Percentiles rank a stretch among this genome's conserved stretches.
phyloP scores from a whole-genome alignment of 768 basidiomycete species.

The Collybia mongolica region DNA sequence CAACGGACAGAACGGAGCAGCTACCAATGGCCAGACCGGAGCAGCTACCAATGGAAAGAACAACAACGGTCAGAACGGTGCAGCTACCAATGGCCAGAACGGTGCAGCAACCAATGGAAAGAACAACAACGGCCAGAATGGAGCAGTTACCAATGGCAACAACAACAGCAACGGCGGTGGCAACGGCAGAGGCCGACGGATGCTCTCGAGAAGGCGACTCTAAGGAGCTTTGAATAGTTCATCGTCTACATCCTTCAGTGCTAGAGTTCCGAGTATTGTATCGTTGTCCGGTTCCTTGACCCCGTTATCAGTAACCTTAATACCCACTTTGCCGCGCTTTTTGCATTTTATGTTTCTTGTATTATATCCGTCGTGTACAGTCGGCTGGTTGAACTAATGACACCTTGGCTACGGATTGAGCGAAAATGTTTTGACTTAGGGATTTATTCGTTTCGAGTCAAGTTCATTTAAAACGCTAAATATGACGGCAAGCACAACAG shows the following conservation, averaged over 20 bases:
- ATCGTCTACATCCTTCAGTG: neutral
- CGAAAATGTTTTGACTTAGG: neutral
- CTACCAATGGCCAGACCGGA: neutral
- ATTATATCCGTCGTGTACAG: slow-evolving; percentile 3
- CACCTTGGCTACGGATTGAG: neutral
- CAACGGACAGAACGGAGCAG: neutral
- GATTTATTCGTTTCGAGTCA: neutral
- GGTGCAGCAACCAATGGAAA: neutral
- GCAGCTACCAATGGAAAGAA: too few relatives aligned
- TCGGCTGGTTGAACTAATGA: slow-evolving; percentile 1
- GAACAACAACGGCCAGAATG: neutral
- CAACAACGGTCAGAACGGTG: too few relatives aligned
- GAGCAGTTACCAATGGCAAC: neutral
- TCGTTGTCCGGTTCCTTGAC: neutral
- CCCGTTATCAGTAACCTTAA: too few relatives aligned
- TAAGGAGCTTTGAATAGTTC: neutral
- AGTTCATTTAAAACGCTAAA: neutral
- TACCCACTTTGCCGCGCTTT: neutral
- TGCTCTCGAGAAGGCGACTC: slow-evolving; percentile 2
- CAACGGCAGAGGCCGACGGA: neutral
- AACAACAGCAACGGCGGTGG: neutral
- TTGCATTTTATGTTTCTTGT: neutral
- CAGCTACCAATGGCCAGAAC: too few relatives aligned
- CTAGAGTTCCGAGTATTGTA: neutral
- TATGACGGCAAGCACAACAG: slow-evolving; percentile 3